A percentile compares a stretch with the other conserved stretches of the same genome.
These are phyloP conservation scores for Albugo laibachii DNA, from an alignment of 352 stramenopile species.

Conservation along the genomic window DNA sequence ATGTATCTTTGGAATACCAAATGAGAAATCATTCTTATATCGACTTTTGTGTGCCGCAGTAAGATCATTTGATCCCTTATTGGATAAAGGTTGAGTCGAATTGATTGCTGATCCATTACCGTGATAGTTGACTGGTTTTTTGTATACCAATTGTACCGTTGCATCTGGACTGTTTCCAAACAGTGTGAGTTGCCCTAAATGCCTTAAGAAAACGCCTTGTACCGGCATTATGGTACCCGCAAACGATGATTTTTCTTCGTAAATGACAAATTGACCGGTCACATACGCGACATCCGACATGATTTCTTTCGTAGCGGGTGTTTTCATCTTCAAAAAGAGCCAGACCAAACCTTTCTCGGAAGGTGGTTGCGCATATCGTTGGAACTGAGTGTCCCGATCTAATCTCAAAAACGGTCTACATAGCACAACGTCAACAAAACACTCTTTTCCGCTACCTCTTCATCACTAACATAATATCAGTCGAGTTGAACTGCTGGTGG, in stretches of 20 bases:
- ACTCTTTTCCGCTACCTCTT: not conserved
- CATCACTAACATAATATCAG: conserved; percentile 33
- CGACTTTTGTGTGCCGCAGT: not conserved
- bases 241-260: conserved; percentile 59
- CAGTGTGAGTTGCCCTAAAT: conserved; percentile 47
- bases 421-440: not conserved
- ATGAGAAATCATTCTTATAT: not conserved
- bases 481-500: conserved; percentile 26
- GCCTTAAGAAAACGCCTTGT: conserved; percentile 62
- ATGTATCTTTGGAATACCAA: too few relatives aligned
- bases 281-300: conserved; percentile 52
- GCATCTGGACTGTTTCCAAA: conserved; percentile 70
- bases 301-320: conserved; percentile 40
- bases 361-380: conserved; percentile 54
- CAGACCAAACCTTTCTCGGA: conserved; percentile 41
- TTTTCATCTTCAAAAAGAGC: conserved; percentile 69
- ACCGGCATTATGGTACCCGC: conserved; percentile 61
- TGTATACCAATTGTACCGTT: conserved; percentile 59
- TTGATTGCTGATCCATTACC: not conserved
- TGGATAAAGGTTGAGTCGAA: not conserved
- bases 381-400: conserved; percentile 47
- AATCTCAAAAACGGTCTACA: conserved; percentile 47
- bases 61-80: too few relatives aligned
- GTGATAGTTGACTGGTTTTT: conserved; percentile 8
- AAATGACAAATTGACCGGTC: conserved; percentile 62